A percentile compares a stretch with the other conserved stretches of the same genome.
Evolutionary conservation across 352 stramenopile genomes (phyloP).

Genomic region (Phytophthora quininea): DNA sequence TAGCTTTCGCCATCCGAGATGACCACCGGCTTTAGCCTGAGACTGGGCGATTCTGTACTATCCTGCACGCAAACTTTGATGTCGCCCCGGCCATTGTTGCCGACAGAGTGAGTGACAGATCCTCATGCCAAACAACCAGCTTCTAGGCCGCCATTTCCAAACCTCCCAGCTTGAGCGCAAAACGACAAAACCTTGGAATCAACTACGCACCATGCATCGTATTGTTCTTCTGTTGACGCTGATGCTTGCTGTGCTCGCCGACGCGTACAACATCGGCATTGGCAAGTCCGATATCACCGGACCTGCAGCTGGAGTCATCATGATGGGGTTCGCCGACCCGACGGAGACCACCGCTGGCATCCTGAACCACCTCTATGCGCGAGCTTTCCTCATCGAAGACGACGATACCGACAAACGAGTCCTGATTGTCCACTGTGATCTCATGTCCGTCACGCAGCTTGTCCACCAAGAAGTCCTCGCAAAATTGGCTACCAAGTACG

Average conservation of each 20-base stretch:
- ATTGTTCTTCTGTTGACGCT: neutral
- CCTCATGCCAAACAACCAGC: too few species aligned
- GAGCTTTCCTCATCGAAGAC: conserved; percentile 69
- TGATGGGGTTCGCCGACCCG: conserved; percentile 69
- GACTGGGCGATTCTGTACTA: too few species aligned
- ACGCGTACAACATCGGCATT: conserved; percentile 51
- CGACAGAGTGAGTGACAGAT: too few species aligned
- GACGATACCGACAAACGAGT: conserved; percentile 36
- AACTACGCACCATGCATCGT: neutral
- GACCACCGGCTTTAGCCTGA: too few species aligned
- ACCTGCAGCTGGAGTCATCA: conserved; percentile 57
- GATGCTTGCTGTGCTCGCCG: neutral
- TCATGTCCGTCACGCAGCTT: conserved; percentile 54
- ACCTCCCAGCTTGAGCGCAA: neutral
- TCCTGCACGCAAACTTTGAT: too few species aligned
- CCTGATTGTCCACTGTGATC: conserved; percentile 58
- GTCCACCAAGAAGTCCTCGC: conserved; percentile 59
- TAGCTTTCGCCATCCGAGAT: too few species aligned
- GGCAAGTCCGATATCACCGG: conserved; percentile 72
- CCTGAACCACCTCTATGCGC: conserved; percentile 65
- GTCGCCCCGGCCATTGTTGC: too few species aligned
- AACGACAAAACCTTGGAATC: neutral
- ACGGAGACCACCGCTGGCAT: conserved; percentile 55
- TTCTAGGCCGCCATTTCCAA: neutral
- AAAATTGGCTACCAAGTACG: conserved; percentile 46